Evolutionary conservation across 2,329 filamentous ascomycete species (phyloP), one percentile per base, ranked within the genome.

Genomic region (Curvularia spicifera): DNA sequence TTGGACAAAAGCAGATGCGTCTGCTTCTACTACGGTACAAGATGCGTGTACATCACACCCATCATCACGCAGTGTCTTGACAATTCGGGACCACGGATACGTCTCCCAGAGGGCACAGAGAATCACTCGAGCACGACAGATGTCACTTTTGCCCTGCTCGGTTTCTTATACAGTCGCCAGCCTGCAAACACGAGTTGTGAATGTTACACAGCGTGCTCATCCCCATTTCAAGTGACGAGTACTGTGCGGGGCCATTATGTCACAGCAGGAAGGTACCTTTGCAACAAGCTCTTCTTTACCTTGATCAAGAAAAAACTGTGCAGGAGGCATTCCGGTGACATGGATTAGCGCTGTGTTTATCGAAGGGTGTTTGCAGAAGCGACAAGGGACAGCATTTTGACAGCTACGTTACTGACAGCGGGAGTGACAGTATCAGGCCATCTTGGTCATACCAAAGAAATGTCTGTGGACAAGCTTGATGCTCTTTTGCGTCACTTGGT

Each of bases 391-490:
- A 62, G 53, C 45, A 63, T 71, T 67, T 74, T 73, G 71, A 73
- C 72, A 72, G 68, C 61, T 66, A 56, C 62, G 70, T 66, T 65
- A 69, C 65, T 71, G 68, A 72, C 69, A 71, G 68, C 71, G 67
- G 69, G 60, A 71, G 64, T 66, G 61, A 63, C 65, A 64, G 52
- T 59, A 62, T 70, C 65, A 71, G 63, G 54, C 68, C 67, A 74
- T 59, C 55, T 64, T 56, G 56, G 67, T 70, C 65, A 29, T 51
- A 68, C 65, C 56, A 43, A 29, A 53, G 44, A 24, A 54, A 43
- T 31, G 42, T 31, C 39, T 47, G 61, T 51, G 59, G 51, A 66
- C 48, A 56, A 45, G 60, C 56, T 53, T 46, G 56, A 44, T 57
- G 31, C 39, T 48, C 48, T 52, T 29, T 42, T 56, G 51, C 44